Conservation (phyloP, 179 eudicot genomes). For the Vitellaria paradoxa region DNA sequence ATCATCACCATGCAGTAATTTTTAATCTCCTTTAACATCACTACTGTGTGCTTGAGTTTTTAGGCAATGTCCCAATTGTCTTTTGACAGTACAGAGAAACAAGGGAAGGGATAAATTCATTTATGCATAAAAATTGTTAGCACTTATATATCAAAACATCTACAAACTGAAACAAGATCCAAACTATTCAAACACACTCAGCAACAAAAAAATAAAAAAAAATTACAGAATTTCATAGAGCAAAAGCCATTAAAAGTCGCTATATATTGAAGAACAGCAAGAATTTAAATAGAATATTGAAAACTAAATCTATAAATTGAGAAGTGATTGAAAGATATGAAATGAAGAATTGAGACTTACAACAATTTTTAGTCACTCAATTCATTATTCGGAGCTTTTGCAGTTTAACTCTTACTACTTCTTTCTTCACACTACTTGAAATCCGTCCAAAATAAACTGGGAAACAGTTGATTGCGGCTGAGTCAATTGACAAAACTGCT, state of each 20-base stretch:
- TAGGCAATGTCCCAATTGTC: no score
- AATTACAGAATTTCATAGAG: not conserved
- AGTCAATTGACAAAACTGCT: no score
- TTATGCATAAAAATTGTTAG: not conserved
- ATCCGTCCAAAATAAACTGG: no score
- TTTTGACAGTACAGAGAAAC: not conserved
- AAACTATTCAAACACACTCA: not conserved
- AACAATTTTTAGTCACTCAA: conserved; percentile 18
- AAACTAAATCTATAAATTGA: conserved; percentile 13
- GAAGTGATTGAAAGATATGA: not conserved
- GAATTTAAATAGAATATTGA: not conserved
- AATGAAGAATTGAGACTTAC: conserved; percentile 26
- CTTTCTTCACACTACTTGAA: no score
- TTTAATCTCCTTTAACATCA: no score
- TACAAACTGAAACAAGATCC: conserved; percentile 15
- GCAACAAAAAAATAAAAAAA: not conserved
- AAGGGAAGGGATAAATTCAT: not conserved
- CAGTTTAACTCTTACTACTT: not conserved
- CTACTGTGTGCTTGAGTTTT: no score
- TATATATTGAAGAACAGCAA: not conserved
- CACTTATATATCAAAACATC: not conserved
- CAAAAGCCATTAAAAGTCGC: not conserved
- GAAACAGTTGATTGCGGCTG: no score
- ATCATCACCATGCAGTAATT: no score
- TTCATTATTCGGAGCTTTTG: conserved; percentile 6